Evolutionary conservation across 2,329 filamentous ascomycete genomes (phyloP), one percentile per base, ranked within the genome.

Genomic region (Fusarium beomiforme): DNA sequence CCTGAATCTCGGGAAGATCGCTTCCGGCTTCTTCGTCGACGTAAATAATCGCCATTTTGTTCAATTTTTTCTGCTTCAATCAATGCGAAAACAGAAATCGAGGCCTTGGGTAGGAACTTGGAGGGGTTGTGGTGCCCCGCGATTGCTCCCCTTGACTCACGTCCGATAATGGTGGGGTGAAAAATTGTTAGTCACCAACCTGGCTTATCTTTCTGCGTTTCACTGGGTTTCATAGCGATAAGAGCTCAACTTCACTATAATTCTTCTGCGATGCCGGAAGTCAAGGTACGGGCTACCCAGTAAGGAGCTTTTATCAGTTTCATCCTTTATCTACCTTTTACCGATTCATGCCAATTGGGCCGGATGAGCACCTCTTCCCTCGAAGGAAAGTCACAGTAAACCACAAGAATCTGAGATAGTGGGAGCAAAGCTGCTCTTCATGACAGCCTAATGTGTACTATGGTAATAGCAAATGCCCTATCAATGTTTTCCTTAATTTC

Each of bases 11-110:
- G 75, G 89, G 81, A 77, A 92, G 90, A 83, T 96, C 94, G 74
- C 87, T 85, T 76, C 94, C 94, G 74, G 86, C 86, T 76, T 94
- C 92, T 74, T 95, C 92, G 79, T 97, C 93, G 34, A 97, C 73
- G 41, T 78, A 79, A 12, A 79, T 79, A n/a, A 76, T 71, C 39
- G 77, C 74, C 78, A 79, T 87, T 79, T 37, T 71, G 29, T 51
- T 43, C 54, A 56, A 23, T 53, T 39, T n/a, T 26, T 55, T 68
- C 50, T 49, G 34, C 24, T 69, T 42, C 23, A 59, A 54, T 62
- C 59, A 23, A 51, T 71, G 67, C 44, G 24, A 37, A 51, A 59
- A 59, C 59, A 71, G 64, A 60, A 69, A 49, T 60, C 46, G 41
- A 41, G 43, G 31, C n/a, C 47, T 67, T 62, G 64, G 43, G 57